These are phyloP conservation scores for Calonectria pseudoreteaudii DNA, from an alignment of 2,329 filamentous ascomycete species.

Conservation along the genomic window DNA sequence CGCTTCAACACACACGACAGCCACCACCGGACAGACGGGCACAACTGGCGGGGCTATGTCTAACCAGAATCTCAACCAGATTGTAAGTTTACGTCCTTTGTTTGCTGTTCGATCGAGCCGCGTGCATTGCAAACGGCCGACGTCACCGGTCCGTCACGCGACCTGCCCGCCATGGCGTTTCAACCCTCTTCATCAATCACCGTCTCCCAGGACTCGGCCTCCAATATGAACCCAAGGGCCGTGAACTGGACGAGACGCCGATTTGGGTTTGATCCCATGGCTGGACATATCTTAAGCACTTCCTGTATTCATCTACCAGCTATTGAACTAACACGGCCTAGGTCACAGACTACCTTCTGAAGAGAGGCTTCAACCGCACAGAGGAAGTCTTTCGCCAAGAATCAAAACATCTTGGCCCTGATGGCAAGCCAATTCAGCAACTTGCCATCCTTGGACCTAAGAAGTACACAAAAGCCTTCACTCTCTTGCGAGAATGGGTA, in stretches of 20 bases:
- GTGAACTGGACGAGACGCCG: neutral
- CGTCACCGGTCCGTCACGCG: neutral
- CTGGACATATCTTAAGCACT: neutral
- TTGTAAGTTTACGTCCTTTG: conserved; percentile 72
- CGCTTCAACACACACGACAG: conserved; percentile 40
- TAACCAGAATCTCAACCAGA: conserved; percentile 94
- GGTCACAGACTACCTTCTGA: conserved; percentile 94
- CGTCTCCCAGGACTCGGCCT: neutral
- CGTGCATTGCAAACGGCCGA: neutral
- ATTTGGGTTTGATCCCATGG: neutral
- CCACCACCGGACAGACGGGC: conserved; percentile 46
- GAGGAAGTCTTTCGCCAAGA: conserved; percentile 94
- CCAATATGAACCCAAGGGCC: neutral
- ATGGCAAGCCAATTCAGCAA: conserved; percentile 79
- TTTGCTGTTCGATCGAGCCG: neutral
- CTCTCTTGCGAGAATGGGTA: conserved; percentile 82
- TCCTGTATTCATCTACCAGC: neutral
- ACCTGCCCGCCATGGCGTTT: neutral
- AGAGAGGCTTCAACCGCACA: conserved; percentile 93
- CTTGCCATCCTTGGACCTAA: conserved; percentile 79
- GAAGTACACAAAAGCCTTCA: conserved; percentile 82
- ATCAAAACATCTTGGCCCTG: conserved; percentile 83
- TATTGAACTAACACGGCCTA: conserved; percentile 46
- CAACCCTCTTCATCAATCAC: neutral
- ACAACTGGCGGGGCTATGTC: conserved; percentile 66